phyloP scores from a whole-genome alignment of 2,329 filamentous ascomycete species.

The Fusarium nisikadoi region DNA sequence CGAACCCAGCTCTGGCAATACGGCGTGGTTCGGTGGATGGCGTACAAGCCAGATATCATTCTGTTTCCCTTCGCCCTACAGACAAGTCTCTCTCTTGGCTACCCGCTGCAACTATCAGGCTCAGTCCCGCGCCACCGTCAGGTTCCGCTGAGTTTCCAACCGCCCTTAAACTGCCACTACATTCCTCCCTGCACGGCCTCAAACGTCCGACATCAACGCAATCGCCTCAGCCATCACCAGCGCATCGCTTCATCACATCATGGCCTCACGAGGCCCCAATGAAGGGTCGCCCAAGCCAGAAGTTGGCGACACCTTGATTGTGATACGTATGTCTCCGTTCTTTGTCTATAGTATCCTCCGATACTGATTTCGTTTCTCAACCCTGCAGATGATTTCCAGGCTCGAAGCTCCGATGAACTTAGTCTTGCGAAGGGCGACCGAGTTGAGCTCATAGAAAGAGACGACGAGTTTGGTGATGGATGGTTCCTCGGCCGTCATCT shows the following conservation, averaged over 20 bases:
- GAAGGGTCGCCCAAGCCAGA: conserved; percentile 61
- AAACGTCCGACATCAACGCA: conserved; percentile 31
- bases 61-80: conserved; percentile 17
- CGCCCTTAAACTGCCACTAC: conserved; percentile 36
- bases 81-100: conserved; percentile 15
- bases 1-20: conserved; percentile 36
- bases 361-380: conserved; percentile 23
- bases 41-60: conserved; percentile 22
- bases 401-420: conserved; percentile 92
- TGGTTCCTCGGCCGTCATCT: conserved; percentile 85
- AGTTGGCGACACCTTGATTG: conserved; percentile 73
- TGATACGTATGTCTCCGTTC: conserved; percentile 71
- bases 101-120: conserved; percentile 15
- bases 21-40: conserved; percentile 40
- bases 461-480: conserved; percentile 89
- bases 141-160: conserved; percentile 37
- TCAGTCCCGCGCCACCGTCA: conserved; percentile 35
- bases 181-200: conserved; percentile 36
- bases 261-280: conserved; percentile 56
- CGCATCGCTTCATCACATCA: conserved; percentile 44
- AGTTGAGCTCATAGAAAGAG: conserved; percentile 84
- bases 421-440: conserved; percentile 86
- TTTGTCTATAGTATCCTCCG: conserved; percentile 11
- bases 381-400: conserved; percentile 84
- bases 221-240: conserved; percentile 26